phyloP scores from a whole-genome alignment of 805 yeast genomes.

The Candida pseudofarinosa region DNA sequence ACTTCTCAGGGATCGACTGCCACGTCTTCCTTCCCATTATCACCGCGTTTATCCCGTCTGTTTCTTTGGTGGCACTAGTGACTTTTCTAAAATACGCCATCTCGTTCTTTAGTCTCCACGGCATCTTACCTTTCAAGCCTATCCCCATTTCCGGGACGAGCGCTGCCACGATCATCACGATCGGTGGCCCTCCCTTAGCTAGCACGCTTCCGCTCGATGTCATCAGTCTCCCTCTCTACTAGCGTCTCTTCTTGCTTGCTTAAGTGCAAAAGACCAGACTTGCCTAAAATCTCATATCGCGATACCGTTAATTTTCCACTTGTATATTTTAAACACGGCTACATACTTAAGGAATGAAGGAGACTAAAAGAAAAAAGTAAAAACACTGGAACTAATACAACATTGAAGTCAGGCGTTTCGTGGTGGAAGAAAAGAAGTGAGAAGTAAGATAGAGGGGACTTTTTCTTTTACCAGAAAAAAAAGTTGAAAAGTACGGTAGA shows the following conservation, averaged over 20 bases:
- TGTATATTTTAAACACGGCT: not conserved
- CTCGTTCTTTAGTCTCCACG: slow-evolving; percentile 84
- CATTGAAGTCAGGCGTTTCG: not conserved
- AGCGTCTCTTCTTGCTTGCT: not conserved
- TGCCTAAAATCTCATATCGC: too few relatives aligned
- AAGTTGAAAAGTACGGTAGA: not conserved
- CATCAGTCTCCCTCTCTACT: not conserved
- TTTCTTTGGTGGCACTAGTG: slow-evolving; percentile 45
- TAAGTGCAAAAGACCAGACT: not conserved
- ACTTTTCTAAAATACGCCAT: slow-evolving; percentile 80
- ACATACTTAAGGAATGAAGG: not conserved
- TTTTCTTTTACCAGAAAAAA: not conserved
- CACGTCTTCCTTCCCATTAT: slow-evolving; percentile 96
- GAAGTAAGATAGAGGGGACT: not conserved
- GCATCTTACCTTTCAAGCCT: slow-evolving; percentile 75
- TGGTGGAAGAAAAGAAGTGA: not conserved
- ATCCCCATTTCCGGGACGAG: slow-evolving; percentile 77
- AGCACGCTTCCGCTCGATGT: not conserved
- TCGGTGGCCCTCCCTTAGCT: slow-evolving; percentile 8
- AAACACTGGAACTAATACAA: not conserved
- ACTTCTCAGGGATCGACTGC: slow-evolving; percentile 84
- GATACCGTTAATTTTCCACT: too few relatives aligned
- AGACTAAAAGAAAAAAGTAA: not conserved
- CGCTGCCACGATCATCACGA: slow-evolving; percentile 76
- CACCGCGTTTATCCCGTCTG: slow-evolving; percentile 59